Conservation (phyloP, 1,284 basidiomycete genomes). For the Heliocybe sulcata region DNA sequence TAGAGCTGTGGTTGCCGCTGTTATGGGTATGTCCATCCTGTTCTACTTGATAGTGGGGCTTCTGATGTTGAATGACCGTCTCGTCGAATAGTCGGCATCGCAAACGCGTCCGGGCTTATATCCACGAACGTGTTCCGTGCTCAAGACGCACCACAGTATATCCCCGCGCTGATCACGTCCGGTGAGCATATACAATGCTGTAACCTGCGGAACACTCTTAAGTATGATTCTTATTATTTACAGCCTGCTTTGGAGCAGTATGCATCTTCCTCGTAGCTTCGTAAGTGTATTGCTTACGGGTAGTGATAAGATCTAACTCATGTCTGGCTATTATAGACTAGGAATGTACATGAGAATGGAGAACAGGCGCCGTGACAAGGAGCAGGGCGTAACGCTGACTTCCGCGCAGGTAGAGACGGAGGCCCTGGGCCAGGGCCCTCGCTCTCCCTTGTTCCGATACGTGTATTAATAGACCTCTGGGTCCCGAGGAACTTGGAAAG, state of each 20-base stretch:
- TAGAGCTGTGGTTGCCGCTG: slow-evolving; percentile 40
- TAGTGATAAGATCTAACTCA: background rate
- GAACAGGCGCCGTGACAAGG: slow-evolving; percentile 32
- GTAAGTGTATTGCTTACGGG: slow-evolving; percentile 14
- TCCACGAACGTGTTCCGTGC: slow-evolving; percentile 43
- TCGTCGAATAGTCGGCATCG: slow-evolving; percentile 31
- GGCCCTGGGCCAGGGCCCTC: slow-evolving; percentile 31
- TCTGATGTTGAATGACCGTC: background rate
- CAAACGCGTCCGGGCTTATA: slow-evolving; percentile 42
- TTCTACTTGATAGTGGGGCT: background rate
- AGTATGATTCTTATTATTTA: background rate
- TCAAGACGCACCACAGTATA: slow-evolving; percentile 32
- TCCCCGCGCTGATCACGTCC: background rate
- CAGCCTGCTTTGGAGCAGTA: slow-evolving; percentile 33
- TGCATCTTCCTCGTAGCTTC: slow-evolving; percentile 30
- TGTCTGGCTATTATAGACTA: background rate
- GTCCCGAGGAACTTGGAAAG: background rate
- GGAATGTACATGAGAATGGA: slow-evolving; percentile 15
- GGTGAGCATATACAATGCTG: background rate
- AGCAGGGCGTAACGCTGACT: slow-evolving; percentile 33
- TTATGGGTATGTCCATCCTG: slow-evolving; percentile 10
- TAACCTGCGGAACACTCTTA: no score
- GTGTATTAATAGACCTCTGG: slow-evolving; percentile 27
- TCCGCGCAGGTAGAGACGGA: slow-evolving; percentile 37
- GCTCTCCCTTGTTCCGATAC: slow-evolving; percentile 35